A percentile compares a stretch with the other conserved stretches of the same genome.
phyloP scores from a whole-genome alignment of 345 rosid genomes.

The Linum trigynum region DNA sequence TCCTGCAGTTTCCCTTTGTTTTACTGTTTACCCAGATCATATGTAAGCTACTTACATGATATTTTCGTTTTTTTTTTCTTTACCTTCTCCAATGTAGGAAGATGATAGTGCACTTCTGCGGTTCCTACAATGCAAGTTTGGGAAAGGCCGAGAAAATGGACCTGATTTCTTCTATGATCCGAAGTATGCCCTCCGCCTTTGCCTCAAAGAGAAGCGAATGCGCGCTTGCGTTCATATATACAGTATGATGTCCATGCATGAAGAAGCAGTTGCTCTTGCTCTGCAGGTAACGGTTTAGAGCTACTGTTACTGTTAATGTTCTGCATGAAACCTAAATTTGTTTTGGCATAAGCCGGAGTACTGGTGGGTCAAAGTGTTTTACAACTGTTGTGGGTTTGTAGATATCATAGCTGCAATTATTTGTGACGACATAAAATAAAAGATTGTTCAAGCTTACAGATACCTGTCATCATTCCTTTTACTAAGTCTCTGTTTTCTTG shows the following conservation, averaged over 20 bases:
- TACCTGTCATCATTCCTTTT: too few relatives aligned
- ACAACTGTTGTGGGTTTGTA: background rate
- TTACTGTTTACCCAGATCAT: background rate
- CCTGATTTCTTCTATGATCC: conserved; percentile 98
- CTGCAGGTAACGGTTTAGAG: conserved; percentile 52
- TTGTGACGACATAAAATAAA: background rate
- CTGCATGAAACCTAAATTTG: conserved; percentile 4
- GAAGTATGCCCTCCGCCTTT: conserved; percentile 90
- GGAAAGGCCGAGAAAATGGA: conserved; percentile 79
- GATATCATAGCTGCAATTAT: background rate
- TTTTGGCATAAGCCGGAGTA: background rate
- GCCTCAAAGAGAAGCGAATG: conserved; percentile 91
- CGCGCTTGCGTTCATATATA: conserved; percentile 97
- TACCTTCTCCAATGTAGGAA: conserved; percentile 41
- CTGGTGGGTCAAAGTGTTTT: background rate
- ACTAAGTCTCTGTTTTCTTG: background rate
- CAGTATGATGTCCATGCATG: conserved; percentile 99
- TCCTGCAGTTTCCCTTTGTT: background rate
- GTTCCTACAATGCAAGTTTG: conserved; percentile 93
- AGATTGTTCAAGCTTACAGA: background rate
- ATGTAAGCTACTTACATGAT: conserved; percentile 4
- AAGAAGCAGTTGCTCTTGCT: conserved; percentile 99
- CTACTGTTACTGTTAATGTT: background rate
- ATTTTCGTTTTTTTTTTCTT: conserved; percentile 17
- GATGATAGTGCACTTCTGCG: conserved; percentile 88